A percentile compares a stretch with the other conserved stretches of the same genome.
Evolutionary conservation across 2,329 filamentous ascomycete genomes (phyloP).

Genomic region (Fusarium sp.): DNA sequence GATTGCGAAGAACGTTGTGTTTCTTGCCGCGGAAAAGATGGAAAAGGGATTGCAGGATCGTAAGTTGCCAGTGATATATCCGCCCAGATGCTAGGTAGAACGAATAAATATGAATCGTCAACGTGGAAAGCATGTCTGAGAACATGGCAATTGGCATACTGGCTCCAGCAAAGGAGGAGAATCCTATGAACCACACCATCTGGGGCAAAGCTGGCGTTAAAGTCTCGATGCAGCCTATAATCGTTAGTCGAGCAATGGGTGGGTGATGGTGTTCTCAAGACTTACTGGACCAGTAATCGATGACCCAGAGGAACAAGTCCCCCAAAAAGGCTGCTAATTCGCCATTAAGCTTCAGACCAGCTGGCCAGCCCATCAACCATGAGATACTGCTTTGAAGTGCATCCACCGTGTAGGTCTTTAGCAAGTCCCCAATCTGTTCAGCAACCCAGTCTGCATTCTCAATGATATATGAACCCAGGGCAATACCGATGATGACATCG

Average conservation of each 20-base stretch:
- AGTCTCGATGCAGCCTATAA: constrained; percentile 78
- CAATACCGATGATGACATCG: constrained; percentile 98
- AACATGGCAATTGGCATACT: constrained; percentile 97
- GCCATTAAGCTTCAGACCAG: constrained; percentile 93
- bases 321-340: constrained; percentile 95
- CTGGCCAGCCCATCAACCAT: constrained; percentile 97
- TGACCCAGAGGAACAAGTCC: constrained; percentile 97
- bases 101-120: constrained; percentile 96
- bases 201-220: constrained; percentile 85
- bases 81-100: constrained; percentile 97
- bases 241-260: constrained; percentile 40
- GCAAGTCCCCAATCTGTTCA: constrained; percentile 78
- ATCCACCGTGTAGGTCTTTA: constrained; percentile 87
- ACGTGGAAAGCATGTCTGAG: constrained; percentile 89
- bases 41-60: constrained; percentile 96
- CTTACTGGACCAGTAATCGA: constrained; percentile 94
- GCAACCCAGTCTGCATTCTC: constrained; percentile 92
- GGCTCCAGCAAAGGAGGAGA: constrained; percentile 93
- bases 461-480: constrained; percentile 94
- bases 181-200: constrained; percentile 92
- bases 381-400: constrained; percentile 89
- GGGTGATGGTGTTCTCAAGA: constrained; percentile 28
- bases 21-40: constrained; percentile 99
- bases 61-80: constrained; percentile 99
- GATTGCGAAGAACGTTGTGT: constrained; percentile 94